Percentiles rank a stretch among this genome's conserved stretches.
Evolutionary conservation across 1,139 yeast species (phyloP).

Genomic region (Candida labiduridarum): DNA sequence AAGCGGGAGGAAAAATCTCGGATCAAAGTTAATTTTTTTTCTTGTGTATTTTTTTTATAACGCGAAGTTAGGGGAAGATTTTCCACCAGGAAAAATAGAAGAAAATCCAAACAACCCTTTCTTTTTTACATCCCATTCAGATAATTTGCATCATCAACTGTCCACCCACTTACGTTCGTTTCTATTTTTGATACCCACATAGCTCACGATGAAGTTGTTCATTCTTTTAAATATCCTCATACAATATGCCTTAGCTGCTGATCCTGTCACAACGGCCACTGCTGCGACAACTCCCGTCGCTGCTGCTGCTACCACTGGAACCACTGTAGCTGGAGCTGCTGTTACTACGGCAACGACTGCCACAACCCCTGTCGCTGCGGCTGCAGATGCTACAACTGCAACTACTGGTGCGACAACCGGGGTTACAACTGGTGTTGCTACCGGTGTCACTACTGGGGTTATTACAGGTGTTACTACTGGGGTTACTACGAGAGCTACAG

Average conservation of each 20-base stretch:
- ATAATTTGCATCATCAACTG: too few species aligned
- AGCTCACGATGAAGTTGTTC: constrained; percentile 5
- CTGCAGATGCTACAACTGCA: constrained; percentile 12
- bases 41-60: neutral
- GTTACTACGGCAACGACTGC: constrained; percentile 1
- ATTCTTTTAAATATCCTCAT: constrained; percentile 7
- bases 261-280: constrained; percentile 14
- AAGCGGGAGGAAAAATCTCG: neutral
- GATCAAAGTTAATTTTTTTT: neutral
- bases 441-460: constrained; percentile 16
- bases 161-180: constrained; percentile 6
- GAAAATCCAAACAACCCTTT: too few species aligned
- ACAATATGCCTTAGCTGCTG: constrained; percentile 11
- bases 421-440: constrained; percentile 13
- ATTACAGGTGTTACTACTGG: constrained; percentile 11
- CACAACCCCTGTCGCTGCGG: constrained; percentile 8
- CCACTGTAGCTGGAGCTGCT: constrained; percentile 13
- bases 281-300: constrained; percentile 16
- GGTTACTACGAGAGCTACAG: constrained; percentile 13
- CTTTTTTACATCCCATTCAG: too few species aligned
- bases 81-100: too few species aligned
- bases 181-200: neutral
- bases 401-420: constrained; percentile 10
- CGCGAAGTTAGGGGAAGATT: neutral
- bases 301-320: constrained; percentile 10